phyloP scores from a whole-genome alignment of 495 filamentous ascomycete species.

The Trichoderma asperelloides region DNA sequence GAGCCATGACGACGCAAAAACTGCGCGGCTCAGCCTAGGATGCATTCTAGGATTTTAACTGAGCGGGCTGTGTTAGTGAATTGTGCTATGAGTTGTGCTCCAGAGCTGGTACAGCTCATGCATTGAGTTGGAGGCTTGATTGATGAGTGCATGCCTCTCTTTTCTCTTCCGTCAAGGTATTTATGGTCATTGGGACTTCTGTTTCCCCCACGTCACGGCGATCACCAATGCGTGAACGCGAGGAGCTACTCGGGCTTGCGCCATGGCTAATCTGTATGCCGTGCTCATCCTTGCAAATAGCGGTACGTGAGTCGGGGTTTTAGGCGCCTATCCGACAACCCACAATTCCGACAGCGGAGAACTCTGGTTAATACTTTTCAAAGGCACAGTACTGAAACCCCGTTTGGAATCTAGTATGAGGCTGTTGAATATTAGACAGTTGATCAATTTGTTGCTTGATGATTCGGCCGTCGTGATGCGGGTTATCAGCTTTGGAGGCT shows the following conservation, averaged over 20 bases:
- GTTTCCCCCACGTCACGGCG: not conserved
- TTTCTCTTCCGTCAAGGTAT: not conserved
- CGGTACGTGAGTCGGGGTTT: not conserved
- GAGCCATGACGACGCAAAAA: not conserved
- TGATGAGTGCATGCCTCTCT: not conserved
- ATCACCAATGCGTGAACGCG: not conserved
- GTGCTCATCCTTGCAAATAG: not conserved
- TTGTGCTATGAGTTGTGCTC: not conserved
- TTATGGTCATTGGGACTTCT: not conserved
- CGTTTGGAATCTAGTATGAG: too few relatives aligned
- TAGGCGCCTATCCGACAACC: not conserved
- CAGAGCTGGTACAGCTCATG: not conserved
- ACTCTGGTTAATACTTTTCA: not conserved
- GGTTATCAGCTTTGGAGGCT: too few relatives aligned
- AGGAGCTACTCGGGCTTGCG: not conserved
- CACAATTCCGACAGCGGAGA: not conserved
- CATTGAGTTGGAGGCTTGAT: not conserved
- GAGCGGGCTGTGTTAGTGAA: not conserved
- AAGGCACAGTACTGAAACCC: not conserved
- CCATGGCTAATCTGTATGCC: not conserved
- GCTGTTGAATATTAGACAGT: too few relatives aligned
- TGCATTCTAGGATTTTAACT: not conserved
- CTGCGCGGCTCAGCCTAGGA: not conserved
- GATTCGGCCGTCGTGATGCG: too few relatives aligned
- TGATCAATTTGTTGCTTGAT: too few relatives aligned